Conservation (phyloP, 345 rosid genomes). For the Rhizophora apiculata region DNA sequence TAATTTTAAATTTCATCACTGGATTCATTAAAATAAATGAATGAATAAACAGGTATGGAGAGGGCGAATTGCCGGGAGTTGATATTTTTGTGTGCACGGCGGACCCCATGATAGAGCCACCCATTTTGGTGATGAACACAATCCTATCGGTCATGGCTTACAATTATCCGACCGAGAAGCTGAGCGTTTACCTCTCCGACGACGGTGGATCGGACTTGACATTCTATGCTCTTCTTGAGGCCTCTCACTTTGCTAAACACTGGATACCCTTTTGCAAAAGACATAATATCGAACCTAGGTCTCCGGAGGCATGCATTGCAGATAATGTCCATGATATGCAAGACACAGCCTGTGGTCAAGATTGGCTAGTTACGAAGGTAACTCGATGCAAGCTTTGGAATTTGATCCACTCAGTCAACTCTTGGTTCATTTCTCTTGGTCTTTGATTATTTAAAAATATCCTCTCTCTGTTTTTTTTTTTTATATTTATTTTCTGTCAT, state of each 20-base stretch:
- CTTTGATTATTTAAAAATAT: neutral
- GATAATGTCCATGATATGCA: neutral
- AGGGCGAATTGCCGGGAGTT: constrained; percentile 36
- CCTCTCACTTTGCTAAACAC: constrained; percentile 71
- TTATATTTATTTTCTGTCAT: no score
- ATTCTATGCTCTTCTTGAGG: constrained; percentile 49
- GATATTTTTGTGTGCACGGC: constrained; percentile 60
- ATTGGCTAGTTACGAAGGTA: constrained; percentile 21
- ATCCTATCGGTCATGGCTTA: constrained; percentile 49
- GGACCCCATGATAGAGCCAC: constrained; percentile 50
- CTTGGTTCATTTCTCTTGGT: neutral
- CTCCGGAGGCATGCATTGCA: constrained; percentile 74
- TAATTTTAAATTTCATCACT: neutral
- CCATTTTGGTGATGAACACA: constrained; percentile 46
- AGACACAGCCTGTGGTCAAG: constrained; percentile 11
- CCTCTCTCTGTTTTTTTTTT: no score
- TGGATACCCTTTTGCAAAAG: constrained; percentile 94
- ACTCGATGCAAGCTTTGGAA: neutral
- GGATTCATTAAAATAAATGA: no score
- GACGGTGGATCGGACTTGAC: constrained; percentile 47
- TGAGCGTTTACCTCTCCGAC: constrained; percentile 48
- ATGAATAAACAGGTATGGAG: constrained; percentile 23
- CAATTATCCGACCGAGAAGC: constrained; percentile 41
- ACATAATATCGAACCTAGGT: constrained; percentile 62
- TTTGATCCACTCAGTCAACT: neutral